These are phyloP conservation scores for Alternaria angustiovoidea DNA, from an alignment of 2,329 filamentous ascomycete genomes.

Conservation along the genomic window DNA sequence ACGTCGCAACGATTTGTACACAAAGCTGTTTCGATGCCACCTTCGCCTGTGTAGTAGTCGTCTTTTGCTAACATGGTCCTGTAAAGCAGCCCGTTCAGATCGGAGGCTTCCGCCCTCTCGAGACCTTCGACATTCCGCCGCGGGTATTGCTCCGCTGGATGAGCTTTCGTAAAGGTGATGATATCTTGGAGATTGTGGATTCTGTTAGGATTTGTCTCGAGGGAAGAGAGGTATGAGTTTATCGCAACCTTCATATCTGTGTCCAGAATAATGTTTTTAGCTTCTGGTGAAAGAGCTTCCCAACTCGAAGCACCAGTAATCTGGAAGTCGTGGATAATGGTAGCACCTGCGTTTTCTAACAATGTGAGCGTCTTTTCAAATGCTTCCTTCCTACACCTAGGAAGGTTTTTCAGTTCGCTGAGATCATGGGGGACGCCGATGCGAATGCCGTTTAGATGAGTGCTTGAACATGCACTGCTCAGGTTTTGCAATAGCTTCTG, in stretches of 20 bases:
- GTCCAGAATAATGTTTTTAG: slow-evolving; percentile 53
- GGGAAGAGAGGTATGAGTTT: slow-evolving; percentile 61
- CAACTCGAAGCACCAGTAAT: slow-evolving; percentile 48
- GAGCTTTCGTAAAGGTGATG: slow-evolving; percentile 61
- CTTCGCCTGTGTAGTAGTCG: slow-evolving; percentile 61
- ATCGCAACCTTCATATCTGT: slow-evolving; percentile 67
- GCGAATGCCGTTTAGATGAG: slow-evolving; percentile 9
- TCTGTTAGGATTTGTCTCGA: slow-evolving; percentile 64
- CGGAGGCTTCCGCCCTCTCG: slow-evolving; percentile 51
- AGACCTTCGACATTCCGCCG: slow-evolving; percentile 58
- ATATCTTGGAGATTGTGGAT: slow-evolving; percentile 61
- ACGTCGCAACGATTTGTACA: slow-evolving; percentile 63
- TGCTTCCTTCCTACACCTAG: slow-evolving; percentile 2
- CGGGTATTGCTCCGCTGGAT: slow-evolving; percentile 64
- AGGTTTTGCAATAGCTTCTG: not conserved
- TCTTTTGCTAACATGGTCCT: slow-evolving; percentile 61
- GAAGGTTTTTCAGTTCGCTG: not conserved
- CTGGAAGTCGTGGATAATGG: slow-evolving; percentile 32
- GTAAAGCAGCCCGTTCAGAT: slow-evolving; percentile 56
- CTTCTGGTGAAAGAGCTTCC: slow-evolving; percentile 51
- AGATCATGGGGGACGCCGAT: slow-evolving; percentile 16
- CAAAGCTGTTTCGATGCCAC: slow-evolving; percentile 66
- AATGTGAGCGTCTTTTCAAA: slow-evolving; percentile 10
- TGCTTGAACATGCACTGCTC: slow-evolving; percentile 13
- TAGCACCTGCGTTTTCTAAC: slow-evolving; percentile 17